These are phyloP conservation scores for Pochonia chlamydosporia DNA, from an alignment of 2,329 filamentous ascomycete genomes.

Conservation along the genomic window DNA sequence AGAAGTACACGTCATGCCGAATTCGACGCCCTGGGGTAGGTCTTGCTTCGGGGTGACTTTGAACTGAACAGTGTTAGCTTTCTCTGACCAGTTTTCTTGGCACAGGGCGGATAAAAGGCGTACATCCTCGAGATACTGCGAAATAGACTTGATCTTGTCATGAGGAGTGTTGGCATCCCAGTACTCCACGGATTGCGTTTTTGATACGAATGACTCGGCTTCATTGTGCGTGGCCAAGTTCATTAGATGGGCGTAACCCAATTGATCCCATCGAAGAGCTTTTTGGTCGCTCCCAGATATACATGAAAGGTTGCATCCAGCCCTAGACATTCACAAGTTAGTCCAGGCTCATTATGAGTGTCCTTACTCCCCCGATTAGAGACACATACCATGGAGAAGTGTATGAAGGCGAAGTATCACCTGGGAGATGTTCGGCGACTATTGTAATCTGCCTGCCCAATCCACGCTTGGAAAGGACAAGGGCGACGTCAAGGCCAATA, in stretches of 20 bases:
- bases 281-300: conserved; percentile 35
- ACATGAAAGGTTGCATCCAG: conserved; percentile 38
- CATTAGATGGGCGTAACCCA: conserved; percentile 32
- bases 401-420: conserved; percentile 31
- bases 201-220: conserved; percentile 26
- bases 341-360: not conserved
- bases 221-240: conserved; percentile 23
- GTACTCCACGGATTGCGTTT: conserved; percentile 32
- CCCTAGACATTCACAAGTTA: conserved; percentile 19
- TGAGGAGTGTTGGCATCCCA: conserved; percentile 33
- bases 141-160: conserved; percentile 34
- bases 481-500: conserved; percentile 32
- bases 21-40: conserved; percentile 25
- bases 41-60: conserved; percentile 19
- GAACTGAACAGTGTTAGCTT: conserved; percentile 19
- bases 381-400: conserved; percentile 33
- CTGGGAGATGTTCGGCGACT: conserved; percentile 34
- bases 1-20: conserved; percentile 29
- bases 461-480: conserved; percentile 29
- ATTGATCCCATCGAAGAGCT: conserved; percentile 34
- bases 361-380: not conserved
- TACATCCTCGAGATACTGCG: conserved; percentile 34
- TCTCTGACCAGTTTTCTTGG: no score
- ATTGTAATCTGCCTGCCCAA: conserved; percentile 27
- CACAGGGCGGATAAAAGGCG: conserved; percentile 2